These are phyloP conservation scores for Eremochloa ophiuroides DNA, from an alignment of 176 grass and related monocot genomes.

Conservation along the genomic window DNA sequence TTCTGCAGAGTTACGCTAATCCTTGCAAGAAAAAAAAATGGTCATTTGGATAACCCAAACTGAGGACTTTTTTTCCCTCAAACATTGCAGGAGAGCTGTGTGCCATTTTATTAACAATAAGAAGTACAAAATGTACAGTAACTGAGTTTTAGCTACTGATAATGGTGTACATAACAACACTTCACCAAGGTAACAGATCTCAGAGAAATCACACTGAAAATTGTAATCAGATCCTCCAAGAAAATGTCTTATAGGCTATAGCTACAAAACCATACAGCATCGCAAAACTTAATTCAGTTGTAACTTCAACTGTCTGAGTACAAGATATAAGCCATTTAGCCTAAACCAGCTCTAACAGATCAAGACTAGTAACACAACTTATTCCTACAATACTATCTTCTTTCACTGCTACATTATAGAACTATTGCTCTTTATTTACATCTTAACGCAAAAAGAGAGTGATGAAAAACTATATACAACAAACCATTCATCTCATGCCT, in stretches of 20 bases:
- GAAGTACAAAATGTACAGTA: neutral
- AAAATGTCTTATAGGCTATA: neutral
- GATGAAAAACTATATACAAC: conserved; percentile 19
- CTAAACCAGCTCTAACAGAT: neutral
- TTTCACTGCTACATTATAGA: conserved; percentile 11
- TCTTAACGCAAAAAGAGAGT: neutral
- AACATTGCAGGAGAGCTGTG: neutral
- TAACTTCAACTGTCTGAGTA: neutral
- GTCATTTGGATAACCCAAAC: neutral
- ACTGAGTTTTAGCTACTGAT: neutral
- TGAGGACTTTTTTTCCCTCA: neutral
- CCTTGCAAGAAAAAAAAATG: neutral
- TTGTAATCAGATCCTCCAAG: neutral
- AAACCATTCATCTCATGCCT: conserved; percentile 1
- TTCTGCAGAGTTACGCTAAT: neutral
- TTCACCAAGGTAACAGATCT: neutral
- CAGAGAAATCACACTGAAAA: neutral
- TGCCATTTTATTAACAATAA: neutral
- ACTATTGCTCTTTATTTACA: conserved; percentile 26
- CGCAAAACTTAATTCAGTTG: neutral
- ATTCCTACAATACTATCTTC: neutral
- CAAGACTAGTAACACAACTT: neutral
- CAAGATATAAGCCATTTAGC: conserved; percentile 8
- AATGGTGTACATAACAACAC: neutral
- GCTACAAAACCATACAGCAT: conserved; percentile 5